Evolutionary conservation across 176 grass and related monocot species (phyloP).

Genomic region (Raddia guianensis): DNA sequence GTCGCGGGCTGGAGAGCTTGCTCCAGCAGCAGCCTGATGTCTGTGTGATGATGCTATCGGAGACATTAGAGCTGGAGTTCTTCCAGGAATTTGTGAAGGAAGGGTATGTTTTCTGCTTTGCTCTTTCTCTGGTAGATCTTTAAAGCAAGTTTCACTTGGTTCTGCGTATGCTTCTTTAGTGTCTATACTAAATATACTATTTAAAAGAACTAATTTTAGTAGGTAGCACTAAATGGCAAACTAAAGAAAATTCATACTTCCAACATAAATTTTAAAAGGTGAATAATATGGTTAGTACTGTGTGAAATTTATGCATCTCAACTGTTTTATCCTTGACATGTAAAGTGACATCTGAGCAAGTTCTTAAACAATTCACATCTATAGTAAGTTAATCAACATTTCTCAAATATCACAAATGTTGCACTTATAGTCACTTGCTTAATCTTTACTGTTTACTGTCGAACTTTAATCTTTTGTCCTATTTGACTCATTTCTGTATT

Average conservation of each 20-base stretch:
- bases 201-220: slow-evolving; percentile 7
- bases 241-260: not conserved
- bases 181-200: not conserved
- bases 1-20: slow-evolving; percentile 84
- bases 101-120: slow-evolving; percentile 54
- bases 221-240: not conserved
- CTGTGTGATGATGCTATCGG: slow-evolving; percentile 75
- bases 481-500: not conserved
- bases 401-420: slow-evolving; percentile 24
- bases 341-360: not conserved
- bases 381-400: slow-evolving; percentile 8
- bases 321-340: slow-evolving; percentile 14
- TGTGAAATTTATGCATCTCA: not conserved
- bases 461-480: not conserved
- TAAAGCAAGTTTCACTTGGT: slow-evolving; percentile 1
- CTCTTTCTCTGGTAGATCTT: slow-evolving; percentile 15
- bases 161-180: slow-evolving; percentile 2
- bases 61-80: slow-evolving; percentile 80
- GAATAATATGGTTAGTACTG: slow-evolving; percentile 1
- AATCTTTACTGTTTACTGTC: not conserved
- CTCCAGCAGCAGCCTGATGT: slow-evolving; percentile 74
- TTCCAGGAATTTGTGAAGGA: slow-evolving; percentile 78
- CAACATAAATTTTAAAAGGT: not conserved
- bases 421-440: not conserved
- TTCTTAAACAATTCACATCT: not conserved